Conservation (phyloP, 2,329 filamentous ascomycete genomes). For the Fusarium secorum region DNA sequence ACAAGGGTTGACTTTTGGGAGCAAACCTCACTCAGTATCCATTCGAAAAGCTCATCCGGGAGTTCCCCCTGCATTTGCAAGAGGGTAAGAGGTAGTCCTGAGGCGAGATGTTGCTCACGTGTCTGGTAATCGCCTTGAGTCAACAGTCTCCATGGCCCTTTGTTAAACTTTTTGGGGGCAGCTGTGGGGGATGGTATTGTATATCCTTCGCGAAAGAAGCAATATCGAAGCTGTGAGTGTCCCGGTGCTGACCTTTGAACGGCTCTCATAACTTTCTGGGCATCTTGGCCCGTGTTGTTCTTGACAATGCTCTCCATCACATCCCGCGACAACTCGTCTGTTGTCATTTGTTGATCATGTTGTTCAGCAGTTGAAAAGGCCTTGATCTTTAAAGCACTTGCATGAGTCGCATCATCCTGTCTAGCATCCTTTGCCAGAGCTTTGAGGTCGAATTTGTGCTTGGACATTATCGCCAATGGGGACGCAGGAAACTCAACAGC, state of each 20-base stretch:
- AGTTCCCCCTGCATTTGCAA: conserved; percentile 48
- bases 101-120: conserved; percentile 67
- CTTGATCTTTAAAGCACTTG: conserved; percentile 58
- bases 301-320: conserved; percentile 46
- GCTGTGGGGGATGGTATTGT: conserved; percentile 36
- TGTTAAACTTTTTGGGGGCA: conserved; percentile 45
- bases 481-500: conserved; percentile 53
- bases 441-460: conserved; percentile 71
- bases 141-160: conserved; percentile 58
- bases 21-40: conserved; percentile 69
- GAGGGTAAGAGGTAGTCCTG: conserved; percentile 67
- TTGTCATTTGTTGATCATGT: conserved; percentile 1
- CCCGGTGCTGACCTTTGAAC: conserved; percentile 59
- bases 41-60: conserved; percentile 71
- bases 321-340: conserved; percentile 33
- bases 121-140: conserved; percentile 52
- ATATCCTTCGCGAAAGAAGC: conserved; percentile 58
- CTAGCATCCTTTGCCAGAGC: conserved; percentile 66
- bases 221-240: conserved; percentile 50
- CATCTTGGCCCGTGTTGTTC: conserved; percentile 53
- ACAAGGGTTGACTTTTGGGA: conserved; percentile 63
- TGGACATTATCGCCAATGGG: conserved; percentile 59
- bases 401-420: conserved; percentile 66
- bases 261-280: conserved; percentile 56
- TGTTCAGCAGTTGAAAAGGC: conserved; percentile 40